These are phyloP conservation scores for Candida piceae DNA, from an alignment of 805 yeast species.

Conservation along the genomic window DNA sequence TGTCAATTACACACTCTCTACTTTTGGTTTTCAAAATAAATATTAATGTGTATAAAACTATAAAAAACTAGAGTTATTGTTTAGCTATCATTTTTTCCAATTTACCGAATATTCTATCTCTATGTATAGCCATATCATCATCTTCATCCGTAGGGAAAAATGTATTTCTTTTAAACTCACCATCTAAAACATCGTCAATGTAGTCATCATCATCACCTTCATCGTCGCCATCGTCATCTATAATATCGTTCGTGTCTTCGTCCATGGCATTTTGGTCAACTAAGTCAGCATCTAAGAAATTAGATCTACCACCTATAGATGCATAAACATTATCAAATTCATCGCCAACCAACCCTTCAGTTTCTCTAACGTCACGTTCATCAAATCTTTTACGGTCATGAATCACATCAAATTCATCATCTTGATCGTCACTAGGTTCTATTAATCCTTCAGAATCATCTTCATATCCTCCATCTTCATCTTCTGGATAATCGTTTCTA, in stretches of 20 bases:
- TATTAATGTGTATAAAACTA: too few relatives aligned
- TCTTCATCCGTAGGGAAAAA: conserved; percentile 54
- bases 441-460: conserved; percentile 21
- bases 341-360: conserved; percentile 25
- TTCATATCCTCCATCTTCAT: conserved; percentile 63
- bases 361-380: conserved; percentile 21
- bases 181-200: conserved; percentile 15
- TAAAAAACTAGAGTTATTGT: too few relatives aligned
- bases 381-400: conserved; percentile 30
- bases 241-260: conserved; percentile 8
- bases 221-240: conserved; percentile 9
- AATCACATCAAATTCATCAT: conserved; percentile 31
- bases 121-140: conserved; percentile 56
- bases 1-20: too few relatives aligned
- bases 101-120: conserved; percentile 57
- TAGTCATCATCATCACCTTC: conserved; percentile 24
- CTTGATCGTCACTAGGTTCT: conserved; percentile 36
- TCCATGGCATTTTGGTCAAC: conserved; percentile 16
- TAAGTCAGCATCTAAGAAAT: conserved; percentile 7
- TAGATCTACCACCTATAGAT: conserved; percentile 11
- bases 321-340: conserved; percentile 33
- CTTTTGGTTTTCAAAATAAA: too few relatives aligned
- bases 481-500: conserved; percentile 92
- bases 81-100: conserved; percentile 53
- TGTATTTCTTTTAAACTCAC: conserved; percentile 39